Conservation (phyloP, 305 asterid genomes). For the Ajuga reptans region DNA sequence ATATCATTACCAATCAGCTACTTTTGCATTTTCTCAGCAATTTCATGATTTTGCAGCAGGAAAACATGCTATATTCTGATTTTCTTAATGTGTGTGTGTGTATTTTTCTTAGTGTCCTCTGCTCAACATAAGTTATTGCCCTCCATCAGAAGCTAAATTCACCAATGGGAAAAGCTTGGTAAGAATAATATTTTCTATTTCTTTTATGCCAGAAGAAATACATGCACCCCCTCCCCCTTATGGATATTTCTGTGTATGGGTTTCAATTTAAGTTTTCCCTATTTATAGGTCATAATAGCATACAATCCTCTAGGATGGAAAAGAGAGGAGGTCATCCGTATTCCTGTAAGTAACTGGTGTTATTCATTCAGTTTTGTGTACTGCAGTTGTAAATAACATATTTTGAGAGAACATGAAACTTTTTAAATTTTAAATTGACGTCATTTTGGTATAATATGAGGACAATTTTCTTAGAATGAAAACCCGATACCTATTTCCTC, state of each 20-base stretch:
- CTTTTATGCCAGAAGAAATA: constrained; percentile 7
- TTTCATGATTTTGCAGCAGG: constrained; percentile 6
- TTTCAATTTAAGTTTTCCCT: constrained; percentile 2
- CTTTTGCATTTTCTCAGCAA: not conserved
- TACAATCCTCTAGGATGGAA: constrained; percentile 81
- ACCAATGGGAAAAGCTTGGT: constrained; percentile 60
- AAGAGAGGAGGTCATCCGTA: constrained; percentile 57
- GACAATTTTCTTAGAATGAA: not conserved
- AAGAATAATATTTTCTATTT: constrained; percentile 9
- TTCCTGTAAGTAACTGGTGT: constrained; percentile 56
- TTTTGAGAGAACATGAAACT: constrained; percentile 3
- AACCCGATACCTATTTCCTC: not conserved
- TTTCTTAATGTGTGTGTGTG: constrained; percentile 5
- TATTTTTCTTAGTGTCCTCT: constrained; percentile 57
- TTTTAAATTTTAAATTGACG: not conserved
- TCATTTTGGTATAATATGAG: not conserved
- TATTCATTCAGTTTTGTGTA: not conserved
- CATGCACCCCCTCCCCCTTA: constrained; percentile 6
- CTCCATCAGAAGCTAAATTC: constrained; percentile 62
- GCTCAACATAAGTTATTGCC: constrained; percentile 77
- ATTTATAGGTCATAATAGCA: constrained; percentile 52
- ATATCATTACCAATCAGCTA: not conserved
- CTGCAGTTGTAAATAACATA: constrained; percentile 5
- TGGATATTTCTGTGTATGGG: constrained; percentile 12
- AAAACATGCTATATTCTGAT: constrained; percentile 22